Conservation (phyloP, 495 filamentous ascomycete genomes). For the Xylaria nigripes region DNA sequence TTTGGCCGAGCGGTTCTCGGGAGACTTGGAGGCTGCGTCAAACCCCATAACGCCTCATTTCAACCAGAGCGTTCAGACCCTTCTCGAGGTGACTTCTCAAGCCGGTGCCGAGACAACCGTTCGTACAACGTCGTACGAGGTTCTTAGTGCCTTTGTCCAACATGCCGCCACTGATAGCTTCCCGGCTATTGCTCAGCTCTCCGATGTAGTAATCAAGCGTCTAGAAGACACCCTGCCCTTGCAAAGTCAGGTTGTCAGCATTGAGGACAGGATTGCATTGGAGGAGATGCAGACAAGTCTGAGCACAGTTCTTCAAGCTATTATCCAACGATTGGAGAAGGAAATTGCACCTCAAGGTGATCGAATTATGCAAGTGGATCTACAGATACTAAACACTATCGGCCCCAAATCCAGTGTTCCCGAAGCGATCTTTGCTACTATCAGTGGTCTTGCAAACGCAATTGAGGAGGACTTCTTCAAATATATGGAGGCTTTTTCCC, state of each 20-base stretch:
- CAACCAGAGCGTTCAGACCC: slow-evolving; percentile 77
- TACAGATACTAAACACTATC: slow-evolving; percentile 69
- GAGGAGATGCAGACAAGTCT: slow-evolving; percentile 98
- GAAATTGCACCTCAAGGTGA: slow-evolving; percentile 88
- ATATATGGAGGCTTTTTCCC: slow-evolving; percentile 92
- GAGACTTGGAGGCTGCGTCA: slow-evolving; percentile 61
- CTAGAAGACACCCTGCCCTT: slow-evolving; percentile 86
- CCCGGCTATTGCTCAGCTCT: slow-evolving; percentile 67
- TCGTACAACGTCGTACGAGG: slow-evolving; percentile 97
- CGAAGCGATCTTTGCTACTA: slow-evolving; percentile 82
- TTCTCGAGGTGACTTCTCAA: slow-evolving; percentile 77
- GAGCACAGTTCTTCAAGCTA: slow-evolving; percentile 79
- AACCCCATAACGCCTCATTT: slow-evolving; percentile 90
- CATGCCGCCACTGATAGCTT: slow-evolving; percentile 84
- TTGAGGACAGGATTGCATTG: slow-evolving; percentile 86
- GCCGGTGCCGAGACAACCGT: slow-evolving; percentile 80
- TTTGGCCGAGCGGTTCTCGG: slow-evolving; percentile 87
- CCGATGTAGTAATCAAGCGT: slow-evolving; percentile 75
- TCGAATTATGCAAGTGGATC: slow-evolving; percentile 80
- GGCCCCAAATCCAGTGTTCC: slow-evolving; percentile 88
- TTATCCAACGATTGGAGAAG: slow-evolving; percentile 83
- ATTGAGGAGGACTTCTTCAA: slow-evolving; percentile 87
- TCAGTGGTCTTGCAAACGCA: slow-evolving; percentile 77
- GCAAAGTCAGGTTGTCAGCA: slow-evolving; percentile 87
- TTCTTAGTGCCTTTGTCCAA: slow-evolving; percentile 85